Percentiles rank a stretch among this genome's conserved stretches.
Conservation (phyloP, 306 rosid genomes). For the Senna siamea region DNA sequence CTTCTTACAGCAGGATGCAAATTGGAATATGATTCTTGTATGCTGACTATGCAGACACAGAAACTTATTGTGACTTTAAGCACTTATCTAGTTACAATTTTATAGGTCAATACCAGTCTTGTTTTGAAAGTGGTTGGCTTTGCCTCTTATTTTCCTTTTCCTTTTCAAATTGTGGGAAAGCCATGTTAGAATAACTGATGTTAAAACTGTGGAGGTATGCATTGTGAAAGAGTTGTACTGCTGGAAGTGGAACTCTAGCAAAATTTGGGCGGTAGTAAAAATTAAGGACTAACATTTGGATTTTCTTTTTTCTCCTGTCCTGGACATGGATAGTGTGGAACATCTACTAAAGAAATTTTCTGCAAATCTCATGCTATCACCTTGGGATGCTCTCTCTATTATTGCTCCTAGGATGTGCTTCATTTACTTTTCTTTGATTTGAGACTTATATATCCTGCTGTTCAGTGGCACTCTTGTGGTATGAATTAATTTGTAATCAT, state of each 20-base stretch:
- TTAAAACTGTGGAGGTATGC: constrained; percentile 5
- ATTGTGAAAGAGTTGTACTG: no score
- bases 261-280: constrained; percentile 4
- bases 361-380: neutral
- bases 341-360: neutral
- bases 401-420: neutral
- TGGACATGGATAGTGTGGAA: constrained; percentile 5
- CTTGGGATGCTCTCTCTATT: neutral
- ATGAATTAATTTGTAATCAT: neutral
- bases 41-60: neutral
- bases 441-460: neutral
- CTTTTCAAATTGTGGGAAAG: neutral
- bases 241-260: no score
- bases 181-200: neutral
- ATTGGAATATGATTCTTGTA: constrained; percentile 1
- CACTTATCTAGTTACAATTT: neutral
- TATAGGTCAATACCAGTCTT: neutral
- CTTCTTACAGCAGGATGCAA: constrained; percentile 18
- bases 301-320: constrained; percentile 4
- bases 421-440: constrained; percentile 7
- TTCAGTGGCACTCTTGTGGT: neutral
- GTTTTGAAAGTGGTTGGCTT: neutral
- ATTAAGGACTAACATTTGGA: neutral
- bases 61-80: neutral
- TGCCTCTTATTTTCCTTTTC: neutral